phyloP scores from a whole-genome alignment of 169 alveolate genomes.

The Plasmodium coatneyi region DNA sequence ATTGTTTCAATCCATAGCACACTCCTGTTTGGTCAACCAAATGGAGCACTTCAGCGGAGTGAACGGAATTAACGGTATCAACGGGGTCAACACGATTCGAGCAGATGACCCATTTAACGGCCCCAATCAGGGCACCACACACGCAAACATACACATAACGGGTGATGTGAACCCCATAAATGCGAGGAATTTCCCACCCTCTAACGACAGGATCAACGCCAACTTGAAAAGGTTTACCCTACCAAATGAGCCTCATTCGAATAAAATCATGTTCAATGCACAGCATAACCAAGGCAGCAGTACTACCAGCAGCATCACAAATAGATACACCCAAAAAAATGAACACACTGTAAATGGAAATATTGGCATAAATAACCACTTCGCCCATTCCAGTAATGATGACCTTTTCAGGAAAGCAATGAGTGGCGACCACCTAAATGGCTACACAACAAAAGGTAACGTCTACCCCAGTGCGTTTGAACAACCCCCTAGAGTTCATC shows the following conservation, averaged over 20 bases:
- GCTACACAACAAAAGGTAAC: neutral
- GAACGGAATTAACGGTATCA: neutral
- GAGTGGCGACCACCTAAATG: neutral
- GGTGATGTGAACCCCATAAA: neutral
- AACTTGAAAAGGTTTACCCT: neutral
- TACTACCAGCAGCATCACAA: neutral
- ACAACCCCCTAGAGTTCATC: neutral
- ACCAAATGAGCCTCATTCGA: neutral
- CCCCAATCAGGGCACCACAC: neutral
- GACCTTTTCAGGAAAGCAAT: neutral
- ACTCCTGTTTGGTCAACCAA: constrained; percentile 75
- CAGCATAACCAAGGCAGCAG: neutral
- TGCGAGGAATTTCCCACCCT: neutral
- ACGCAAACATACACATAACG: neutral
- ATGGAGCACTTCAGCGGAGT: constrained; percentile 10
- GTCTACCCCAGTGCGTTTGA: neutral
- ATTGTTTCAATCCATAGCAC: constrained; percentile 81
- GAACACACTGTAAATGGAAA: neutral
- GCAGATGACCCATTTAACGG: neutral
- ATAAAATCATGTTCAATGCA: neutral
- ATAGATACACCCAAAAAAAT: neutral
- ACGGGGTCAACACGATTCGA: too few species aligned
- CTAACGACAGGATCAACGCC: neutral
- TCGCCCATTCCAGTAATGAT: neutral
- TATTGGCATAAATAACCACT: neutral